Base-by-base conservation (phyloP, 495 filamentous ascomycete species). In the Neurospora sp. region DNA sequence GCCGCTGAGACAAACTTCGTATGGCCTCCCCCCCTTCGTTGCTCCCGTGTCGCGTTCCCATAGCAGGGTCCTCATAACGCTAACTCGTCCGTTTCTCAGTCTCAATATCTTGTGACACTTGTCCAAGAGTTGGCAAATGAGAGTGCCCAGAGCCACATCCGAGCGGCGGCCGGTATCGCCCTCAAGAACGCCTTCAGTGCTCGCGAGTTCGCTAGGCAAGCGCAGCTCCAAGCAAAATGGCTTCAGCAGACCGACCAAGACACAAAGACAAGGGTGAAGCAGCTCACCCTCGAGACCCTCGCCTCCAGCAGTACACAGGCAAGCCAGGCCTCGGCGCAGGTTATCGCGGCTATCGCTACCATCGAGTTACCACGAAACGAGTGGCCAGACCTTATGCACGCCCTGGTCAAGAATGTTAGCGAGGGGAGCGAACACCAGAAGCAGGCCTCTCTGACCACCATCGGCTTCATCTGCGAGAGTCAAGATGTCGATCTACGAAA, bases 391-490 rank as follows among this genome's bases (percentile, higher is more conserved):
- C 86, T 99, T 73, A 96, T 99, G 92, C 84, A 87, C 70, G 87
- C 87, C 39, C 84, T 99, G 74, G 96, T 99, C 68, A 89, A 92
- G 74, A 97, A 97, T 81, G 96, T 99, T 75, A 94, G 93, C 76
- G 87, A 89, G 76, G 96, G 96, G 72, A 86, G 86, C 73, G 90
- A 94, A 78, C 88, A 92, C 79, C 88, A 96, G 75, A 98, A 98
- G 85, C 95, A 98, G 86, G 88, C 94, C 40, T 98, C 95, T 44
- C 84, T 99, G 76, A 92, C 93, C 70, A 91, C 95, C 10, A 97
- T 99, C 82, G 96, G 96, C 79, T 99, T 93, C 83, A 96, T 99
- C 77, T 98, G 96, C 87, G 96, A 99, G 83, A 94, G 91, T 69
- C 93, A 96, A 76, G 96, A 99, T 79, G 74, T 86, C 35, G 94